Conservation (phyloP, 306 rosid genomes). For the Bauhinia variegata region DNA sequence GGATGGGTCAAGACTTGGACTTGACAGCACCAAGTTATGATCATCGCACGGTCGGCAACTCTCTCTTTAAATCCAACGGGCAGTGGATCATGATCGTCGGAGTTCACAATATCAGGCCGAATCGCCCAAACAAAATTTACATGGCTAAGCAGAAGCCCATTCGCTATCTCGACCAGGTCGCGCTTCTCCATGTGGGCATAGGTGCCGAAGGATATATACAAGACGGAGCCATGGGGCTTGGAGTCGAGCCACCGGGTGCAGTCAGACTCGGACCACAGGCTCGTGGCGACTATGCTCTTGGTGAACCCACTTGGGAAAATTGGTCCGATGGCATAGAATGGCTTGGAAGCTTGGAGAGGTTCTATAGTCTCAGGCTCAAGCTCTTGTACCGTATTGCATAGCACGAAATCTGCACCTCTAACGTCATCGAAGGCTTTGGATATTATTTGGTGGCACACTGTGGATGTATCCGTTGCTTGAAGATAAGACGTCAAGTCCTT, state of each 20-base stretch:
- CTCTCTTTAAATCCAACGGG: slow-evolving; percentile 47
- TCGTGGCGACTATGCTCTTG: slow-evolving; percentile 49
- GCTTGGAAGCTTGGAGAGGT: slow-evolving; percentile 37
- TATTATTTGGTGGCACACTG: slow-evolving; percentile 51
- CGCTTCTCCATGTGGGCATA: slow-evolving; percentile 48
- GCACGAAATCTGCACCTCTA: slow-evolving; percentile 46
- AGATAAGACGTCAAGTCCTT: slow-evolving; percentile 56
- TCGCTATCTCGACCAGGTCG: slow-evolving; percentile 46
- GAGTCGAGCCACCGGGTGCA: slow-evolving; percentile 64
- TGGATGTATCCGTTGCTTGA: slow-evolving; percentile 42
- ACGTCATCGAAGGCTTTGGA: slow-evolving; percentile 47
- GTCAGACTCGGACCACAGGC: slow-evolving; percentile 66
- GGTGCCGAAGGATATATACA: slow-evolving; percentile 66
- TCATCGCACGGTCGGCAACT: slow-evolving; percentile 40
- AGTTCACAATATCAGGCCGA: slow-evolving; percentile 59
- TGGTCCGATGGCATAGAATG: slow-evolving; percentile 65
- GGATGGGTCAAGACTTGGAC: slow-evolving; percentile 52
- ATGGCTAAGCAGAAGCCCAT: slow-evolving; percentile 49
- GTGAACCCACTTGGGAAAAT: slow-evolving; percentile 53
- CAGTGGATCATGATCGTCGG: slow-evolving; percentile 44
- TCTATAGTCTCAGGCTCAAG: slow-evolving; percentile 48
- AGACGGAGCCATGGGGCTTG: slow-evolving; percentile 53
- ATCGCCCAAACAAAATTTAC: slow-evolving; percentile 60
- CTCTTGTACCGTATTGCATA: slow-evolving; percentile 57
- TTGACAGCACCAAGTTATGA: slow-evolving; percentile 65